A percentile compares a stretch with the other conserved stretches of the same genome.
Evolutionary conservation across 192 early-diverging fungal species (phyloP).

Genomic region (Backusella luteola): DNA sequence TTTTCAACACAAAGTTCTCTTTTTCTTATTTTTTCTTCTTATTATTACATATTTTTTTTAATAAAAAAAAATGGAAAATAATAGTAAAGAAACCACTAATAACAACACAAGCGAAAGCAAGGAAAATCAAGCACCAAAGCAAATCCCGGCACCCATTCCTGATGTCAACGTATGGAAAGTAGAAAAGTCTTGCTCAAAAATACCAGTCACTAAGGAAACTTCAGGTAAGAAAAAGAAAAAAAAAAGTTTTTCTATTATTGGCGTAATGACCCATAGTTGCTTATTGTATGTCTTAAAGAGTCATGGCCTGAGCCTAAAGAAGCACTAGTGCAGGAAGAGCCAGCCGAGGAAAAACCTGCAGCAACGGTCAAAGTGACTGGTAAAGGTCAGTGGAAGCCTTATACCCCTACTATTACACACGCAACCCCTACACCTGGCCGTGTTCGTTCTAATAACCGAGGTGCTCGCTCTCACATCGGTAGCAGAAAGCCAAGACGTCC

Average conservation of each 20-base stretch:
- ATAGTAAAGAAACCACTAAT: not conserved
- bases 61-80: not conserved
- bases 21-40: not conserved
- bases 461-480: slow-evolving; percentile 19
- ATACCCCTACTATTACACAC: slow-evolving; percentile 54
- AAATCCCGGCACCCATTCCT: slow-evolving; percentile 36
- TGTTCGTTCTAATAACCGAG: slow-evolving; percentile 10
- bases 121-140: slow-evolving; percentile 6
- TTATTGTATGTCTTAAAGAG: slow-evolving; percentile 1
- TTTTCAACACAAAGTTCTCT: not conserved
- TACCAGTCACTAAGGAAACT: slow-evolving; percentile 9
- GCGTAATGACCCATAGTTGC: not conserved
- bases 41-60: not conserved
- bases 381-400: slow-evolving; percentile 53
- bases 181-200: slow-evolving; percentile 13
- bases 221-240: not conserved
- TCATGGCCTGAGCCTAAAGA: slow-evolving; percentile 38
- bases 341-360: slow-evolving; percentile 18
- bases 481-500: slow-evolving; percentile 23
- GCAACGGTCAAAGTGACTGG: slow-evolving; percentile 28
- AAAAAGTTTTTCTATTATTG: not conserved
- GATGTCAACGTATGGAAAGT: slow-evolving; percentile 37
- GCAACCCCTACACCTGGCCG: slow-evolving; percentile 42
- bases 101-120: not conserved
- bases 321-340: slow-evolving; percentile 12